Evolutionary conservation across 2,329 filamentous ascomycete genomes (phyloP).

Genomic region (Epichloe gansuensis): DNA sequence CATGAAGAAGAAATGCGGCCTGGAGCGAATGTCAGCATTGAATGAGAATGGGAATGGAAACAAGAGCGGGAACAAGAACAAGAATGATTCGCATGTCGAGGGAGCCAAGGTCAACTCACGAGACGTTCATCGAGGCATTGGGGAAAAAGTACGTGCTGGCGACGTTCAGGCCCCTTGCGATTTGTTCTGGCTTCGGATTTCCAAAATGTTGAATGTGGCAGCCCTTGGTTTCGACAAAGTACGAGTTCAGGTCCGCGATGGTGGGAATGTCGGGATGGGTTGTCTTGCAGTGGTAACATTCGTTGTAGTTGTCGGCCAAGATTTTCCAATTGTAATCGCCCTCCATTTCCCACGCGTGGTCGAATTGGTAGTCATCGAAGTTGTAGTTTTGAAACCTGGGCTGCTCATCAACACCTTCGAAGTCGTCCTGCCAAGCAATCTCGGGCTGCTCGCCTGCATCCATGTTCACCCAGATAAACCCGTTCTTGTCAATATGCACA

Average conservation of each 20-base stretch:
- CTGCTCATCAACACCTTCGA: constrained; percentile 34
- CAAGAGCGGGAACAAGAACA: background rate
- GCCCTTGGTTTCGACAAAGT: constrained; percentile 36
- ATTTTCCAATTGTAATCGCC: constrained; percentile 50
- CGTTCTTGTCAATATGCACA: constrained; percentile 37
- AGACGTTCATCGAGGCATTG: constrained; percentile 37
- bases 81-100: background rate
- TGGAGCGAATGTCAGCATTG: constrained; percentile 10
- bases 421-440: constrained; percentile 39
- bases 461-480: constrained; percentile 49
- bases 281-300: constrained; percentile 51
- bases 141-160: constrained; percentile 38
- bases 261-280: constrained; percentile 45
- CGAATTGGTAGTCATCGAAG: constrained; percentile 42
- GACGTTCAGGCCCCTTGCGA: constrained; percentile 32
- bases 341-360: constrained; percentile 45
- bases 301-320: constrained; percentile 52
- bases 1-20: constrained; percentile 52
- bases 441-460: constrained; percentile 34
- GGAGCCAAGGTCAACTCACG: constrained; percentile 26
- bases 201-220: constrained; percentile 39
- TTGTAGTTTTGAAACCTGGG: constrained; percentile 32
- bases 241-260: constrained; percentile 44
- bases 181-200: constrained; percentile 34
- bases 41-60: background rate